A percentile compares a stretch with the other conserved stretches of the same genome.
phyloP scores from a whole-genome alignment of 345 rosid genomes.

The Jatropha curcas region DNA sequence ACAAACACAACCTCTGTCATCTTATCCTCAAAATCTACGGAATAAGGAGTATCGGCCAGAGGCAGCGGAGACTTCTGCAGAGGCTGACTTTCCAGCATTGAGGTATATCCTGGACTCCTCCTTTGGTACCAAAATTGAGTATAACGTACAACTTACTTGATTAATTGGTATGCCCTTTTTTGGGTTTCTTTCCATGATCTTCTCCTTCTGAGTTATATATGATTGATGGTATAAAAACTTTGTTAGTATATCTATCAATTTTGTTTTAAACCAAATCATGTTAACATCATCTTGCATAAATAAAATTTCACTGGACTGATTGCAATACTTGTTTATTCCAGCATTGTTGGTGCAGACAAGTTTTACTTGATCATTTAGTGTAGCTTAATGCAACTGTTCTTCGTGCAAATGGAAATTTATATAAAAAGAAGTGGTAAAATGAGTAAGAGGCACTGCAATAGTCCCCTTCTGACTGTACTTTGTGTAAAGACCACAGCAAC shows the following conservation, averaged over 20 bases:
- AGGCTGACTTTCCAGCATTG: conserved; percentile 84
- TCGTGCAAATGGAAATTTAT: not conserved
- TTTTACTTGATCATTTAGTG: not conserved
- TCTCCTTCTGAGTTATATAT: not conserved
- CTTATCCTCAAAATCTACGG: conserved; percentile 77
- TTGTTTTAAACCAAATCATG: not conserved
- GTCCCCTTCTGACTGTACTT: not conserved
- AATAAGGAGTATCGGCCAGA: conserved; percentile 57
- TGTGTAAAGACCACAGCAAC: not conserved
- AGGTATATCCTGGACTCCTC: conserved; percentile 47
- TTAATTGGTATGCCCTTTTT: not conserved
- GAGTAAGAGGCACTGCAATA: not conserved
- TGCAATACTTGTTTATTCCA: not conserved
- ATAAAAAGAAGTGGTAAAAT: not conserved
- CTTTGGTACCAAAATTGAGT: conserved; percentile 14
- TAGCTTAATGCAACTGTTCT: not conserved
- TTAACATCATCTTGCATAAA: not conserved
- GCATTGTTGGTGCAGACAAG: not conserved
- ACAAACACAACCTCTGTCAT: conserved; percentile 85
- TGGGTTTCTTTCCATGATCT: not conserved
- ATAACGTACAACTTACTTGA: not conserved
- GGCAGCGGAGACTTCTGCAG: conserved; percentile 68
- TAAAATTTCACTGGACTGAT: not conserved
- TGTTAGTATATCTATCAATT: not conserved
- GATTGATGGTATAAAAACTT: not conserved